phyloP scores from a whole-genome alignment of 768 basidiomycete genomes.

The Lactifluus volemus region DNA sequence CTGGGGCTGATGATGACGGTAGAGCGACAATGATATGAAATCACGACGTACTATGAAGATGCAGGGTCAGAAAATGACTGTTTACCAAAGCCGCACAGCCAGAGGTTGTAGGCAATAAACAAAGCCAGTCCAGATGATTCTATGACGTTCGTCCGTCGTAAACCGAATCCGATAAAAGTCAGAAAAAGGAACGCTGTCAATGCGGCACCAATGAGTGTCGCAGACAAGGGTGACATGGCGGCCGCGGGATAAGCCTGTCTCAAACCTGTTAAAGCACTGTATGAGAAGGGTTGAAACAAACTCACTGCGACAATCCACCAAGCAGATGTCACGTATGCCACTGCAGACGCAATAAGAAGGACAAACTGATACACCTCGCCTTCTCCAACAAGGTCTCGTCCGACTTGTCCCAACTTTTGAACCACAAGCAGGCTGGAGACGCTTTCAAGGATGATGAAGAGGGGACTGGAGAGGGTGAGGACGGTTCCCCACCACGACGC shows the following conservation, averaged over 20 bases:
- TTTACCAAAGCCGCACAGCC: constrained; percentile 79
- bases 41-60: constrained; percentile 61
- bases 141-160: constrained; percentile 85
- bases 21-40: background rate
- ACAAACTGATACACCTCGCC: constrained; percentile 73
- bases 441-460: constrained; percentile 77
- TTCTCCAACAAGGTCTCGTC: constrained; percentile 60
- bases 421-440: constrained; percentile 76
- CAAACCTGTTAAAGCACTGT: background rate
- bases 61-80: constrained; percentile 64
- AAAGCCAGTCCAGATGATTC: constrained; percentile 84
- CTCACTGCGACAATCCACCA: constrained; percentile 82
- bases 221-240: constrained; percentile 76
- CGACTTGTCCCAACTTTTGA: constrained; percentile 73
- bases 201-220: constrained; percentile 82
- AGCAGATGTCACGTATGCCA: constrained; percentile 70
- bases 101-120: constrained; percentile 85
- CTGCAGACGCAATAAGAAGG: constrained; percentile 66
- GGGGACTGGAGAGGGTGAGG: constrained; percentile 61
- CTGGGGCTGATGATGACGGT: constrained; percentile 28
- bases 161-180: constrained; percentile 82
- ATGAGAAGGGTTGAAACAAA: constrained; percentile 16
- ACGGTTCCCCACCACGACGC: constrained; percentile 66
- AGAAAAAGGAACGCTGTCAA: constrained; percentile 85
- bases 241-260: constrained; percentile 71